Conservation (phyloP, 2,329 filamentous ascomycete species). For the Colletotrichum liriopes region DNA sequence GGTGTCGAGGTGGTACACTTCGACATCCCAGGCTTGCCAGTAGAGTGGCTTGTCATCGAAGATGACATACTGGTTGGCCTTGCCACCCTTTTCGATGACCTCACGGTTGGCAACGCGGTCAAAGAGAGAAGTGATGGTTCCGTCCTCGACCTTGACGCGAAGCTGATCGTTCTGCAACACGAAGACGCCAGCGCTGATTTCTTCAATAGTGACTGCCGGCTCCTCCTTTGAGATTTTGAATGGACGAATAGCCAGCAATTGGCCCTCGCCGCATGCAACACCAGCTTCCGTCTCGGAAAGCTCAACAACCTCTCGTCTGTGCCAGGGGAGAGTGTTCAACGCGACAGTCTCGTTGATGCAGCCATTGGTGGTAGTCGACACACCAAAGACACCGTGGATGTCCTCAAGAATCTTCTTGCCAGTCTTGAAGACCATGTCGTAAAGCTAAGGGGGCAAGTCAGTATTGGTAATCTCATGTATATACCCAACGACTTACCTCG, state of each 20-base stretch:
- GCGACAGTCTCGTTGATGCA: slow-evolving; percentile 70
- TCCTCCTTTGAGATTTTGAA: slow-evolving; percentile 63
- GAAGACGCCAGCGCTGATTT: slow-evolving; percentile 75
- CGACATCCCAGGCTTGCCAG: slow-evolving; percentile 98
- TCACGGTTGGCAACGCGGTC: slow-evolving; percentile 83
- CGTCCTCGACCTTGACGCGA: slow-evolving; percentile 78
- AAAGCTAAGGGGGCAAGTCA: slow-evolving; percentile 69
- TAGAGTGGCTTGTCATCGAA: slow-evolving; percentile 98
- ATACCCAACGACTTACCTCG: slow-evolving; percentile 64
- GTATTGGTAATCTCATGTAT: slow-evolving; percentile 32
- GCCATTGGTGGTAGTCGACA: slow-evolving; percentile 62
- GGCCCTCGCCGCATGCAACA: slow-evolving; percentile 71
- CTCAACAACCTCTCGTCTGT: slow-evolving; percentile 80
- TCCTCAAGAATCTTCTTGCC: slow-evolving; percentile 81
- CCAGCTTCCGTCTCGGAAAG: slow-evolving; percentile 69
- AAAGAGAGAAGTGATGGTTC: slow-evolving; percentile 87
- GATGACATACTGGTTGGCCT: slow-evolving; percentile 92
- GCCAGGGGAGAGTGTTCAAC: slow-evolving; percentile 91
- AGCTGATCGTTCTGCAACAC: slow-evolving; percentile 85
- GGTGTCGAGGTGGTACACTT: slow-evolving; percentile 94
- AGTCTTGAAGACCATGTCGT: slow-evolving; percentile 84
- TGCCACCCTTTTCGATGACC: slow-evolving; percentile 79
- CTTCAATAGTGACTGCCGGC: slow-evolving; percentile 67
- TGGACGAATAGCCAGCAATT: slow-evolving; percentile 64
- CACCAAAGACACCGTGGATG: slow-evolving; percentile 77